Conservation (phyloP, 345 rosid species). For the Populus alba region DNA sequence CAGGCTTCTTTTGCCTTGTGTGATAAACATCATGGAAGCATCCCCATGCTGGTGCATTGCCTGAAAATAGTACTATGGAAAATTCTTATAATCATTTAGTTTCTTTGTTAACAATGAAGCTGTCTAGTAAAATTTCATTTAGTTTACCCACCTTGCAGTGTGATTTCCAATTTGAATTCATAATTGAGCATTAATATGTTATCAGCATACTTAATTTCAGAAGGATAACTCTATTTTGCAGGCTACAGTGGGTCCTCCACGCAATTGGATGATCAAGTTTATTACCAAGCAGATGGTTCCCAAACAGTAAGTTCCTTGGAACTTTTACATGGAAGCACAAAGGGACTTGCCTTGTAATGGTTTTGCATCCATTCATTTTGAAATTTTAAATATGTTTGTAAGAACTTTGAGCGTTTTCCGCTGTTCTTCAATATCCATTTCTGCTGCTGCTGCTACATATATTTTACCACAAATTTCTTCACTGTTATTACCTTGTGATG, state of each 20-base stretch:
- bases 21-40: background rate
- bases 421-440: background rate
- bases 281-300: slow-evolving; percentile 33
- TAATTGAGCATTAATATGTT: background rate
- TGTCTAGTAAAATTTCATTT: background rate
- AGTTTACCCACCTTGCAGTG: background rate
- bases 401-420: background rate
- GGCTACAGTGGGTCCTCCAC: slow-evolving; percentile 45
- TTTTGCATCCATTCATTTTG: background rate
- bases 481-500: background rate
- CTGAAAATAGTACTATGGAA: background rate
- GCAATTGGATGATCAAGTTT: slow-evolving; percentile 40
- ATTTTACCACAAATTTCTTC: background rate
- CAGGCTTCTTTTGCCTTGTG: background rate
- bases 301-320: slow-evolving; percentile 38
- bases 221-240: slow-evolving; percentile 24
- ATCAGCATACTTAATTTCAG: background rate
- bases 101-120: background rate
- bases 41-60: background rate
- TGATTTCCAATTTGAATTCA: slow-evolving; percentile 2
- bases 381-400: background rate
- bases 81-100: no score
- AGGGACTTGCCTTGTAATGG: background rate
- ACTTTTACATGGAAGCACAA: background rate
- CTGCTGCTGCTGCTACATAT: background rate